phyloP scores from a whole-genome alignment of 306 rosid genomes.

The Malus sylvestris region DNA sequence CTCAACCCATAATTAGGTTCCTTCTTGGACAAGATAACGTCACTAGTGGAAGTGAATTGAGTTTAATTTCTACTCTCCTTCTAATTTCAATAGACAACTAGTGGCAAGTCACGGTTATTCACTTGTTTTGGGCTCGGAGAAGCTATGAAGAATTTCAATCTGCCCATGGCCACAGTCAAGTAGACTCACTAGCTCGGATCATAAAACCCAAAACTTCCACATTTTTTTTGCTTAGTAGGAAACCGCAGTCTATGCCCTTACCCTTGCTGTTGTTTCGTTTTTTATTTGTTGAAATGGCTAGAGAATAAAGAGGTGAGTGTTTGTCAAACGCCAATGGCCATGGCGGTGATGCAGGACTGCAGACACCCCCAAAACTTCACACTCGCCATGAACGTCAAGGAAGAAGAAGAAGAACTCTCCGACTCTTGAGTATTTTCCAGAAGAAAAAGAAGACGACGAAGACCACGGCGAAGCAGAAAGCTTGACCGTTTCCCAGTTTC shows the following conservation, averaged over 20 bases:
- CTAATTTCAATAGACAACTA: too few species aligned
- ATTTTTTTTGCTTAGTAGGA: too few species aligned
- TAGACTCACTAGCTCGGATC: too few species aligned
- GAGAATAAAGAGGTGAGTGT: background rate
- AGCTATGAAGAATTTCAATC: too few species aligned
- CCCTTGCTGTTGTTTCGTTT: too few species aligned
- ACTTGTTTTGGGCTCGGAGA: too few species aligned
- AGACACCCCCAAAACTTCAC: background rate
- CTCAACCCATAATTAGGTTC: background rate
- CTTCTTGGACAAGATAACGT: background rate
- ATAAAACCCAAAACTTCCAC: too few species aligned
- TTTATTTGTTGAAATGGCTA: background rate
- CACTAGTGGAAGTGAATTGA: background rate
- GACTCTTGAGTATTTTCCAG: background rate
- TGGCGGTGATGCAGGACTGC: background rate
- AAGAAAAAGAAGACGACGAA: background rate
- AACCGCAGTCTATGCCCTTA: too few species aligned
- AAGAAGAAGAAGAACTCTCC: background rate
- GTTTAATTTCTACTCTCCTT: background rate
- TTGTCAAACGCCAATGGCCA: background rate
- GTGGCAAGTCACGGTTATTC: too few species aligned
- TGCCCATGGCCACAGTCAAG: too few species aligned
- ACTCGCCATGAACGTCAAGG: background rate
- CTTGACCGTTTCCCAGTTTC: background rate
- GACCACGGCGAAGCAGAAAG: background rate